A percentile compares a stretch with the other conserved stretches of the same genome.
phyloP scores from a whole-genome alignment of 495 filamentous ascomycete species.

The Chaetomium tenue region DNA sequence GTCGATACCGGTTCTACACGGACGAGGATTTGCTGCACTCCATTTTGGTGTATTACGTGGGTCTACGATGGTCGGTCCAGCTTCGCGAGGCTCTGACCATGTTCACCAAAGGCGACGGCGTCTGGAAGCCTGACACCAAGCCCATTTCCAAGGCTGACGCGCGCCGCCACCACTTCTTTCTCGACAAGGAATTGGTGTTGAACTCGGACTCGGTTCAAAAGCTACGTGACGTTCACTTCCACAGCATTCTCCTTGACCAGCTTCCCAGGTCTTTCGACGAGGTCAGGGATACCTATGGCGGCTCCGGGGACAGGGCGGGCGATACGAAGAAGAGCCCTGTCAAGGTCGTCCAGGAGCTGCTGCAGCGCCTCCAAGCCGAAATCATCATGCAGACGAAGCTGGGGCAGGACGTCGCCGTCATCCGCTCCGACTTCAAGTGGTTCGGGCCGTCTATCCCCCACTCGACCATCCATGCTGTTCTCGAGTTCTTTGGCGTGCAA shows the following conservation, averaged over 20 bases:
- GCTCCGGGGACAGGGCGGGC: constrained; percentile 20
- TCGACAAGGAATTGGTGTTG: background rate
- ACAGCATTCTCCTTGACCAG: constrained; percentile 44
- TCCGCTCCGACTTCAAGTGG: constrained; percentile 63
- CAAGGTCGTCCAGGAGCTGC: constrained; percentile 55
- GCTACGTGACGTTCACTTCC: constrained; percentile 20
- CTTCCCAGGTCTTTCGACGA: constrained; percentile 48
- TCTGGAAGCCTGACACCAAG: constrained; percentile 36
- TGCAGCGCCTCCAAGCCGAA: constrained; percentile 60
- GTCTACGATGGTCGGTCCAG: constrained; percentile 36
- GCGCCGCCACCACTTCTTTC: constrained; percentile 28
- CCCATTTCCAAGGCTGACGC: constrained; percentile 28
- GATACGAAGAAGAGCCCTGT: constrained; percentile 25
- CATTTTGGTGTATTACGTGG: constrained; percentile 63
- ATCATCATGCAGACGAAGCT: constrained; percentile 53
- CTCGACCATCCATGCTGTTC: constrained; percentile 53
- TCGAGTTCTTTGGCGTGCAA: constrained; percentile 61
- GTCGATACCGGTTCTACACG: constrained; percentile 65
- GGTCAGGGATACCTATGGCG: constrained; percentile 26
- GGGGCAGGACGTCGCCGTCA: constrained; percentile 54
- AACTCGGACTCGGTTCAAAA: background rate
- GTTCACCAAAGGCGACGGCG: constrained; percentile 48
- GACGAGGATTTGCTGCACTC: constrained; percentile 66
- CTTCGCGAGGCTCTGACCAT: constrained; percentile 31
- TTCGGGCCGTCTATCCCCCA: constrained; percentile 63